Evolutionary conservation across 176 grass and related monocot species (phyloP).

Genomic region (Saccharum spontaneum): DNA sequence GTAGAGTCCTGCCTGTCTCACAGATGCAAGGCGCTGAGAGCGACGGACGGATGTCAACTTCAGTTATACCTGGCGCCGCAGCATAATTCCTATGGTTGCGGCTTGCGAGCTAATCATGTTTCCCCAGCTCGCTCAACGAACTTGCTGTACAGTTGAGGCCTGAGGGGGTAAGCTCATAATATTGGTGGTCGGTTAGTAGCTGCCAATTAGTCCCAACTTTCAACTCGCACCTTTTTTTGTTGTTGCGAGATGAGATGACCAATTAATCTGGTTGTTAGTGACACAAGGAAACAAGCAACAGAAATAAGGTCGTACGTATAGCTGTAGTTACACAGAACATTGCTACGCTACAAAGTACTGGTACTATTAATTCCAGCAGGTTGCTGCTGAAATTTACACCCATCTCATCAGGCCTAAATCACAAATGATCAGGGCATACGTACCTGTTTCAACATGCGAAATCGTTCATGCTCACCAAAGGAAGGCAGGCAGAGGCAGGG

Average conservation of each 20-base stretch:
- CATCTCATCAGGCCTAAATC: not conserved
- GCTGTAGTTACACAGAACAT: not conserved
- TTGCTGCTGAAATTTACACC: not conserved
- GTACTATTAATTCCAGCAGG: not conserved
- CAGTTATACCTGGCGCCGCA: slow-evolving; percentile 9
- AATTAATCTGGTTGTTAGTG: slow-evolving; percentile 12
- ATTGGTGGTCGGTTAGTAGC: slow-evolving; percentile 19
- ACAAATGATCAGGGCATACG: not conserved
- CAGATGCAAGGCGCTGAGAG: not conserved
- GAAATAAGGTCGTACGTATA: not conserved
- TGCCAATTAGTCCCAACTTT: not conserved
- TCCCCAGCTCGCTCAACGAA: slow-evolving; percentile 8
- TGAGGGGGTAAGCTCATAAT: slow-evolving; percentile 24
- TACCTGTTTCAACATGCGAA: not conserved
- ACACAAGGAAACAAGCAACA: not conserved
- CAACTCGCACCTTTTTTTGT: not conserved
- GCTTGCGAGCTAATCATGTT: slow-evolving; percentile 23
- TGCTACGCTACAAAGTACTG: not conserved
- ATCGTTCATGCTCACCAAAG: not conserved
- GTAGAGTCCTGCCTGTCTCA: not conserved
- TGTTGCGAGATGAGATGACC: not conserved
- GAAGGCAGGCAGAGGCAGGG: not conserved
- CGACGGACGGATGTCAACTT: slow-evolving; percentile 41
- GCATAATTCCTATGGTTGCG: slow-evolving; percentile 40
- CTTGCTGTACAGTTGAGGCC: not conserved